phyloP scores from a whole-genome alignment of 1,139 yeast genomes.

The Yamadazyma pseudoaaseri region DNA sequence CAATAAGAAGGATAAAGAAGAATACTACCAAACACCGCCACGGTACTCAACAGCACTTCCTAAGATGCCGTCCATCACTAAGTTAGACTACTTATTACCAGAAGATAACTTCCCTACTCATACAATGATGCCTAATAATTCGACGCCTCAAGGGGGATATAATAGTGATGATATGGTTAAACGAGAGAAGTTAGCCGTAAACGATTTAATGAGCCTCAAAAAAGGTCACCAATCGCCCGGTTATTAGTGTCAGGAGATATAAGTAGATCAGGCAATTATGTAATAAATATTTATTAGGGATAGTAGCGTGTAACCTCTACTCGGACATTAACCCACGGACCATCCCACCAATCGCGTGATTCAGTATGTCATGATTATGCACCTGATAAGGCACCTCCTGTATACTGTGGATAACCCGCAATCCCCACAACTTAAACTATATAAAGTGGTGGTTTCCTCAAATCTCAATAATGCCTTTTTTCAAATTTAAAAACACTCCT shows the following conservation, averaged over 20 bases:
- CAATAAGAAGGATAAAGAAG: background rate
- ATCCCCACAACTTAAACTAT: no score
- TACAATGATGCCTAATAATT: constrained; percentile 7
- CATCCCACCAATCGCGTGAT: no score
- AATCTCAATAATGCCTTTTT: constrained; percentile 6
- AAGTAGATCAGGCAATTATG: no score
- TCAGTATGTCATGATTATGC: no score
- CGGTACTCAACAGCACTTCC: background rate
- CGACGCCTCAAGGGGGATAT: constrained; percentile 1
- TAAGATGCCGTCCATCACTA: constrained; percentile 12
- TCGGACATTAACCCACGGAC: no score
- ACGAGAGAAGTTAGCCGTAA: constrained; percentile 36
- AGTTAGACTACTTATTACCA: constrained; percentile 29
- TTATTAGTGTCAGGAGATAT: no score
- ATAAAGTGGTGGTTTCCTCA: no score
- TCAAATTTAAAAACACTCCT: constrained; percentile 4
- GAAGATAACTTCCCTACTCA: constrained; percentile 25
- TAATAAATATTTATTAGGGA: no score
- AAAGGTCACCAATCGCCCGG: constrained; percentile 10
- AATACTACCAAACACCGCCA: background rate
- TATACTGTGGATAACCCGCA: no score
- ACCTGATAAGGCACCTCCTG: no score
- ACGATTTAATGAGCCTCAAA: constrained; percentile 33
- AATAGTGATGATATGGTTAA: constrained; percentile 23
- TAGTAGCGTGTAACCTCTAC: no score